Conservation (phyloP, 2,329 filamentous ascomycete genomes). For the Phialemoniopsis sp. region DNA sequence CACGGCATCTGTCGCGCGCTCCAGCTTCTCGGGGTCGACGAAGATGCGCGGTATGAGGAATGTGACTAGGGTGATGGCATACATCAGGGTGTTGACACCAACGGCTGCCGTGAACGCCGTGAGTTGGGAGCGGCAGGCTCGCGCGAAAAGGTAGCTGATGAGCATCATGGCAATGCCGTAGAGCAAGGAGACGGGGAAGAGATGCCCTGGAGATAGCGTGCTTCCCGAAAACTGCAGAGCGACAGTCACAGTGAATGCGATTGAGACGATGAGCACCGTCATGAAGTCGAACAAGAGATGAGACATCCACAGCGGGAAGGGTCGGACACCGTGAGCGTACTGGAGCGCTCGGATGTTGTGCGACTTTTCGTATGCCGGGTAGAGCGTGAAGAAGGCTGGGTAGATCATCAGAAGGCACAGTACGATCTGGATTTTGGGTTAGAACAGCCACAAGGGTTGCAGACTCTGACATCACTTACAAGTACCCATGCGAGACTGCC, state of each 20-base stretch:
- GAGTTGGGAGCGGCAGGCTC: constrained; percentile 75
- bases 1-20: constrained; percentile 61
- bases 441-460: constrained; percentile 79
- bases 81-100: constrained; percentile 68
- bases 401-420: constrained; percentile 31
- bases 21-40: constrained; percentile 63
- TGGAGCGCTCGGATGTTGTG: constrained; percentile 78
- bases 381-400: constrained; percentile 83
- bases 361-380: constrained; percentile 80
- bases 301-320: constrained; percentile 78
- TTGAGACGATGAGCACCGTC: constrained; percentile 60
- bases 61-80: constrained; percentile 67
- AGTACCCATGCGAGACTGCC: constrained; percentile 63
- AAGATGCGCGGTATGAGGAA: constrained; percentile 74
- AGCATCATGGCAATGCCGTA: constrained; percentile 77
- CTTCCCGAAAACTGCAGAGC: constrained; percentile 60
- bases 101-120: constrained; percentile 81
- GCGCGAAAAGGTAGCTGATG: constrained; percentile 75
- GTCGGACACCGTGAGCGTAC: constrained; percentile 86
- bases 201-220: constrained; percentile 76
- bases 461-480: constrained; percentile 75
- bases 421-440: constrained; percentile 34
- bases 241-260: constrained; percentile 63
- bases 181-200: constrained; percentile 76
- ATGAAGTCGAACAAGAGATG: constrained; percentile 78